A percentile compares a stretch with the other conserved stretches of the same genome.
phyloP scores from a whole-genome alignment of 805 yeast species.

The Saccharomycopsis sp. region DNA sequence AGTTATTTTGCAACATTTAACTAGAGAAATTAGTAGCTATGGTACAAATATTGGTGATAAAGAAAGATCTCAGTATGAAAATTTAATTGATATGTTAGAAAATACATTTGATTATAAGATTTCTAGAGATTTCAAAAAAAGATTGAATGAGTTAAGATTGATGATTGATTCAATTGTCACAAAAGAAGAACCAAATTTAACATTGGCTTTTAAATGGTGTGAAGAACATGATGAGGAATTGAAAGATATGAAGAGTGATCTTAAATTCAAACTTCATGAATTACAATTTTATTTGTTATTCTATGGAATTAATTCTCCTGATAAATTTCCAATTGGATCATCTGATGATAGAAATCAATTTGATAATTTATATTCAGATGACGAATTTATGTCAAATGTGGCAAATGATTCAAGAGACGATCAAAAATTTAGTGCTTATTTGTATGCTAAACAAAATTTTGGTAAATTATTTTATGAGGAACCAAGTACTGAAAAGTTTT shows the following conservation, averaged over 20 bases:
- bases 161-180: slow-evolving; percentile 7
- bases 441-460: slow-evolving; percentile 11
- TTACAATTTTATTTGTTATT: slow-evolving; percentile 24
- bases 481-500: background rate
- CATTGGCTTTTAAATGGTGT: slow-evolving; percentile 27
- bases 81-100: slow-evolving; percentile 5
- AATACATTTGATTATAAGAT: slow-evolving; percentile 2
- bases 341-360: background rate
- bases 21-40: background rate
- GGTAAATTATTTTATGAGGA: slow-evolving; percentile 1
- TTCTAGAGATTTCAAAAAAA: background rate
- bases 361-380: background rate
- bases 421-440: slow-evolving; percentile 11
- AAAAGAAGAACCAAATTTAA: slow-evolving; percentile 18
- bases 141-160: background rate
- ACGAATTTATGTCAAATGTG: background rate
- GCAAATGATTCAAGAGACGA: slow-evolving; percentile 3
- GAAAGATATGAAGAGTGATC: slow-evolving; percentile 23
- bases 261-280: slow-evolving; percentile 26
- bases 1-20: slow-evolving; percentile 12
- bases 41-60: background rate
- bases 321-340: background rate
- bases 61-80: background rate
- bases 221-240: slow-evolving; percentile 19
- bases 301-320: slow-evolving; percentile 9